Conservation (phyloP, 768 basidiomycete genomes). For the Lactarius indigo region DNA sequence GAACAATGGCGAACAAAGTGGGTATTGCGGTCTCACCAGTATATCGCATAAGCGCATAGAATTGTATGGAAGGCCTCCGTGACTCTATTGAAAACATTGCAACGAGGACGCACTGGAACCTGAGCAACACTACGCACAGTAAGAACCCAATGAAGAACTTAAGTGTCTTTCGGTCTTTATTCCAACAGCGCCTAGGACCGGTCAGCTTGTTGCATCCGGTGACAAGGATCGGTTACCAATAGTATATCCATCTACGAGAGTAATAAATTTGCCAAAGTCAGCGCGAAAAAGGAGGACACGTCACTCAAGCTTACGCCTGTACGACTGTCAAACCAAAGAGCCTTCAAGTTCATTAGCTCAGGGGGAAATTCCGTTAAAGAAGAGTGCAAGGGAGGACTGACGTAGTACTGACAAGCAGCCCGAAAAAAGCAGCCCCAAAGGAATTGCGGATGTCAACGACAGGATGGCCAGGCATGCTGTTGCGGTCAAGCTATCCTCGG, state of each 20-base stretch:
- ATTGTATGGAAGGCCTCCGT: slow-evolving; percentile 45
- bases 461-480: not conserved
- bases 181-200: not conserved
- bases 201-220: not conserved
- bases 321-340: slow-evolving; percentile 2
- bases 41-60: slow-evolving; percentile 43
- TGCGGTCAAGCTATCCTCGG: not conserved
- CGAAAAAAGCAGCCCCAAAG: slow-evolving; percentile 1
- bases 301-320: slow-evolving; percentile 5
- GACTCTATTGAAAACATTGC: slow-evolving; percentile 29
- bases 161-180: not conserved
- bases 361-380: not conserved
- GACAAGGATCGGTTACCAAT: not conserved
- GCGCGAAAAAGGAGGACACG: not conserved
- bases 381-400: not conserved
- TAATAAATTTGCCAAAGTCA: not conserved
- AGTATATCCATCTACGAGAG: slow-evolving; percentile 6
- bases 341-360: not conserved
- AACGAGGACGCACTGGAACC: no score
- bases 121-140: not conserved
- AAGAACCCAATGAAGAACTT: not conserved
- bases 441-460: slow-evolving; percentile 1
- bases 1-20: not conserved
- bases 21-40: slow-evolving; percentile 38
- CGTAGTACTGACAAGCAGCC: slow-evolving; percentile 1